Evolutionary conservation across 805 yeast species (phyloP), one percentile per base, ranked within the genome.

Genomic region (Pichia scutulata): DNA sequence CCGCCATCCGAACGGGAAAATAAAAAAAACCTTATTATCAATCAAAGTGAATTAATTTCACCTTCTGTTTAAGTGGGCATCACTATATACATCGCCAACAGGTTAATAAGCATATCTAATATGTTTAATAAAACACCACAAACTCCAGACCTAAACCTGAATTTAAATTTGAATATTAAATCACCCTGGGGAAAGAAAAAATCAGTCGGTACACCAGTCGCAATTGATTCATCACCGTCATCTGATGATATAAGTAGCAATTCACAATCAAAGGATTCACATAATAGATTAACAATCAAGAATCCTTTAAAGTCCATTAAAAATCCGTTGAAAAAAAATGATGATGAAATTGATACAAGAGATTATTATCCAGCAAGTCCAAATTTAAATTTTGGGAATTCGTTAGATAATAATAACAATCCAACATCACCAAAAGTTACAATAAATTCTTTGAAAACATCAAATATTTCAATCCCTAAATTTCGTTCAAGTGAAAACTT

Each of bases 401-500:
- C 44, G 7, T 33, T 42, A 7, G 52, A 50, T 40, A 39, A 39
- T 18, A 40, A 41, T 7, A 41, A 39, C 14, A 19, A 7, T 12
- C 13, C 21, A 39, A 16, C 19, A 24, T 49, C 48, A 23, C 44
- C 53, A n/a, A 40, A 43, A 18, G 7, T 14, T 22, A 25, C 33
- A 4, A 7, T 46, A 23, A 33, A 19, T 21, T 50, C 44, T 8
- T 24, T 50, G 10, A 49, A 40, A 25, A 37, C 52, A 2, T 51
- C 53, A 16, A 48, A 36, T 18, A 21, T 53, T 8, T 48, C 52
- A 18, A 39, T 51, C 2, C 53, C 52, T 16, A 58, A 53, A 40
- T 50, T 60, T 13, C 54, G 52, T 22, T 25, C 55, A 8, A 48
- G 50, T 8, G 57, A 53, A 21, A 55, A 64, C 24, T 51, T 69